Evolutionary conservation across 352 stramenopile genomes (phyloP), one percentile per base, ranked within the genome.

Genomic region (Phytophthora syringae): DNA sequence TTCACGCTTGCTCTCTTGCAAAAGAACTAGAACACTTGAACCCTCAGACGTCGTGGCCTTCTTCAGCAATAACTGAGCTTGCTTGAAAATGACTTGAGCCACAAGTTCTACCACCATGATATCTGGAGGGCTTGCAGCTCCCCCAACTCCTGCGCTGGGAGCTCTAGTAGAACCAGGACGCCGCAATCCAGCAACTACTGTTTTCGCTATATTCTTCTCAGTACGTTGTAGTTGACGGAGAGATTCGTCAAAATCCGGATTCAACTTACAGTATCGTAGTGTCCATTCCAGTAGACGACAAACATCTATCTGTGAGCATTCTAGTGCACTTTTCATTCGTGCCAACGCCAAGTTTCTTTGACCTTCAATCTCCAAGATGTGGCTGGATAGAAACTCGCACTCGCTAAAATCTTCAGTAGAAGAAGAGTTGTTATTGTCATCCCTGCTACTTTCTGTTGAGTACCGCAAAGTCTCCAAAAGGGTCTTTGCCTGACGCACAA

Each of bases 401-500:
- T 64, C 30, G 5, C 44, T 49, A 15, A 12, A 22, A 25, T 36
- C 15, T 20, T 70, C 24, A 49, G 13, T 56, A 13, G 48, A 27
- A 22, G 21, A 5, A 30, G 34, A 42, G 16, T 55, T 70, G 9
- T 59, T 52, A 30, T n/a, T 39, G 4, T 20, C 21, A 53, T 53
- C 50, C 49, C 15, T 53, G 27, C 45, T 43, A 6, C 36, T 49
- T 0, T 55, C 25, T 16, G 25, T 7, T 15, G 67, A 67, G 21
- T 74, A 52, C 7, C 44, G 52, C 27, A 86, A 36, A 36, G 82
- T 79, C 12, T 80, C 69, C 3, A 92, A 53, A 32, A 84, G 71
- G 6, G 61, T 69, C 61, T 92, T 90, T 22, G 65, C 84, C 54
- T 92, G 79, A 0, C 76, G 77, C 18, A 86, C 43, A 57, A 79